Evolutionary conservation across 768 basidiomycete species (phyloP).

Genomic region (Naematelia encephala): DNA sequence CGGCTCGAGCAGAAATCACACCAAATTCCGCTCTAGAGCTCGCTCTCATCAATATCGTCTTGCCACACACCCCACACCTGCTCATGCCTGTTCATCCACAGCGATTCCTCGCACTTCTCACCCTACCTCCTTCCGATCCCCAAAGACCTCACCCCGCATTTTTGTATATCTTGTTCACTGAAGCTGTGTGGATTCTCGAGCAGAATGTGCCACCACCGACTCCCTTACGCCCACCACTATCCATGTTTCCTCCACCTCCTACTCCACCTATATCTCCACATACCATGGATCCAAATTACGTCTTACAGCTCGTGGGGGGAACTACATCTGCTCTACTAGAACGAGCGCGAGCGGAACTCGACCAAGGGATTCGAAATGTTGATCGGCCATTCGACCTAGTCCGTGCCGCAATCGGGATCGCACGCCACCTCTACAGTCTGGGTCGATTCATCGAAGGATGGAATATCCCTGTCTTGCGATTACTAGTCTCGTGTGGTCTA

Average conservation of each 20-base stretch:
- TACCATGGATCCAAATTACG: conserved; percentile 8
- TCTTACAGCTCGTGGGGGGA: conserved; percentile 28
- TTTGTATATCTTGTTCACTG: conserved; percentile 44
- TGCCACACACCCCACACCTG: conserved; percentile 38
- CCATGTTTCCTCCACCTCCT: conserved; percentile 10
- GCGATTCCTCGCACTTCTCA: conserved; percentile 39
- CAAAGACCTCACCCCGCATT: conserved; percentile 44
- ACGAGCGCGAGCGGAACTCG: conserved; percentile 33
- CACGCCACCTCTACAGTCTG: conserved; percentile 30
- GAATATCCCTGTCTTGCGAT: conserved; percentile 36
- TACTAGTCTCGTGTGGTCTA: conserved; percentile 43
- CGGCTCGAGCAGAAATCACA: conserved; percentile 16
- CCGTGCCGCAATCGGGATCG: conserved; percentile 41
- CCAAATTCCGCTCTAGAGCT: conserved; percentile 31
- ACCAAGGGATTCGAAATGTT: conserved; percentile 34
- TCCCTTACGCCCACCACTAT: conserved; percentile 10
- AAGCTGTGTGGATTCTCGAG: conserved; percentile 30
- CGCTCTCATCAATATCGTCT: conserved; percentile 29
- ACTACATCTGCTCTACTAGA: conserved; percentile 21
- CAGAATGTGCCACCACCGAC: conserved; percentile 14
- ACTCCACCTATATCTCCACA: conserved; percentile 1
- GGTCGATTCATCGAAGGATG: conserved; percentile 47
- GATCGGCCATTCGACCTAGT: conserved; percentile 42
- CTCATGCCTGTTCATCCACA: conserved; percentile 40
- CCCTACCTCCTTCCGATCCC: conserved; percentile 17